Conservation (phyloP, 805 yeast species). For the Deakozyma indianensis region DNA sequence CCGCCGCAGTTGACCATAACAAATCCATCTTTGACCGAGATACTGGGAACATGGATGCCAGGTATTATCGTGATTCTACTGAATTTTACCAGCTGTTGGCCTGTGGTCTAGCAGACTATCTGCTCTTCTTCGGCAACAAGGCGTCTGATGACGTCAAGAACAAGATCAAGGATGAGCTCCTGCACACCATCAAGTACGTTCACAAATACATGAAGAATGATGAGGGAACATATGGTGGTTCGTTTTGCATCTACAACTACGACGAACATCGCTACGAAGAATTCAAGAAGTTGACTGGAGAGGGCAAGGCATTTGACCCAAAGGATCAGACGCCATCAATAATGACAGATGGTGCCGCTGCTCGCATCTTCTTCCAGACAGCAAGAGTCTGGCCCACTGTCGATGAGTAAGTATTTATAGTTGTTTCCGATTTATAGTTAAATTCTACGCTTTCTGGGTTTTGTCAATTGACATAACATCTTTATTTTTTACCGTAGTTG, state of each 20-base stretch:
- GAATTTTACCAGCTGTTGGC: constrained; percentile 49
- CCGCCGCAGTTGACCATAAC: constrained; percentile 43
- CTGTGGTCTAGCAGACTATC: constrained; percentile 56
- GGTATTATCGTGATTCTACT: constrained; percentile 53
- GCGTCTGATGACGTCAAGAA: constrained; percentile 23
- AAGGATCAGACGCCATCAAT: constrained; percentile 33
- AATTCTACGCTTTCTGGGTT: neutral
- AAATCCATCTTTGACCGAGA: constrained; percentile 51
- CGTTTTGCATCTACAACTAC: constrained; percentile 43
- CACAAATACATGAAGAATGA: constrained; percentile 40
- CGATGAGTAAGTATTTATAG: constrained; percentile 3
- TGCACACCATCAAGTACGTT: constrained; percentile 42
- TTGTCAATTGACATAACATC: neutral
- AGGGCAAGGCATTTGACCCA: constrained; percentile 34
- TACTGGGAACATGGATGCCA: constrained; percentile 31
- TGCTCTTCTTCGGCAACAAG: constrained; percentile 31
- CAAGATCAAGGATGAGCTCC: constrained; percentile 27
- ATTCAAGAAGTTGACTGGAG: constrained; percentile 42
- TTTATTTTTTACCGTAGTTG: neutral
- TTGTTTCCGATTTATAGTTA: no score
- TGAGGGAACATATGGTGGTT: constrained; percentile 39
- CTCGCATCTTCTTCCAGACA: constrained; percentile 54
- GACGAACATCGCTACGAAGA: constrained; percentile 35
- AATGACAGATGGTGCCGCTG: constrained; percentile 54
- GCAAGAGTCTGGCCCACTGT: constrained; percentile 30